Conservation (phyloP, 371 early-diverging fungal genomes). For the Mucor velutinosus region DNA sequence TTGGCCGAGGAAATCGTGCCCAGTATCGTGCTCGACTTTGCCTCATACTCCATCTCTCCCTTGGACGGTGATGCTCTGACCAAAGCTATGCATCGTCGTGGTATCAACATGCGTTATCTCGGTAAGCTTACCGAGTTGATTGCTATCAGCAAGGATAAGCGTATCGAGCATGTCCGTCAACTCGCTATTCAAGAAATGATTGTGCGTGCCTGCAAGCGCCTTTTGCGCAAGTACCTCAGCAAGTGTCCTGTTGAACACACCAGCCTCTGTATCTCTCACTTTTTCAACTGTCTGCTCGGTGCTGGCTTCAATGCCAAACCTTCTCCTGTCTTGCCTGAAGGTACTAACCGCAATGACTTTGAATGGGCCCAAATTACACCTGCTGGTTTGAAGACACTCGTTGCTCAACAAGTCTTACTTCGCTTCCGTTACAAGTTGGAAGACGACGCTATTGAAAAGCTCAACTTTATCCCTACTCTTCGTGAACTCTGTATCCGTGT, state of each 20-base stretch:
- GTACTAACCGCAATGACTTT: constrained; percentile 39
- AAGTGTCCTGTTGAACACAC: constrained; percentile 58
- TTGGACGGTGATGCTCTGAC: constrained; percentile 82
- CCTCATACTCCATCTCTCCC: constrained; percentile 73
- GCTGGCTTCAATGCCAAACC: constrained; percentile 59
- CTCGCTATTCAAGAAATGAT: constrained; percentile 83
- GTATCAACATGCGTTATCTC: constrained; percentile 96
- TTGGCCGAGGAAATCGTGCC: constrained; percentile 72
- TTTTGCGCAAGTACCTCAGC: constrained; percentile 73
- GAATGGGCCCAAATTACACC: constrained; percentile 66
- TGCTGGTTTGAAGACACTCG: constrained; percentile 48
- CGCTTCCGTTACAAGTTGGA: constrained; percentile 79
- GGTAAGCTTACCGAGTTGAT: constrained; percentile 73
- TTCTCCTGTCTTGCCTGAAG: constrained; percentile 36
- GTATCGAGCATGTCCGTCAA: constrained; percentile 56
- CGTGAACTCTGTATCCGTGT: constrained; percentile 82
- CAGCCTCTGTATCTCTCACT: constrained; percentile 73
- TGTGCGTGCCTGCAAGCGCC: constrained; percentile 81
- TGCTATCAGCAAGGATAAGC: constrained; percentile 58
- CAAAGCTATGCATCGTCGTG: constrained; percentile 88
- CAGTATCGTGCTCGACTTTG: constrained; percentile 75
- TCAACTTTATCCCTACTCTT: constrained; percentile 71
- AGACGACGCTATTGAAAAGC: constrained; percentile 49
- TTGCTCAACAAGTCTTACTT: constrained; percentile 64
- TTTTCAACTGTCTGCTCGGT: constrained; percentile 83